phyloP scores from a whole-genome alignment of 1,284 basidiomycete genomes.

The Malassezia sympodialis region DNA sequence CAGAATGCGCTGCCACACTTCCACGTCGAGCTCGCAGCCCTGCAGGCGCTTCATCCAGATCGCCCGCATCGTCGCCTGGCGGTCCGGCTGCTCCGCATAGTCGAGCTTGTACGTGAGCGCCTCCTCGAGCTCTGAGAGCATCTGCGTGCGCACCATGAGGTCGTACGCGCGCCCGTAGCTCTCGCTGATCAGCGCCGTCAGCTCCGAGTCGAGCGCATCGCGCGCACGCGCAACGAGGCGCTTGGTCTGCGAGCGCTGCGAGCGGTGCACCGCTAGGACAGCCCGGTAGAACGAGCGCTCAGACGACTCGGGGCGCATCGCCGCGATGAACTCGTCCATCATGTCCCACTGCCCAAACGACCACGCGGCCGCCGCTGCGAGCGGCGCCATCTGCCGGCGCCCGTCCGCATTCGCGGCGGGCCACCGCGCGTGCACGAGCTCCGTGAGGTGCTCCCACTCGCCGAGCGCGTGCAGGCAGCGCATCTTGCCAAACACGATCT shows the following conservation, averaged over 20 bases:
- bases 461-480: conserved; percentile 93
- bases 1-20: conserved; percentile 96
- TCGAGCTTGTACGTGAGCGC: conserved; percentile 80
- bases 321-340: conserved; percentile 94
- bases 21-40: conserved; percentile 95
- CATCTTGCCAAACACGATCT: conserved; percentile 75
- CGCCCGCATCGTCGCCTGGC: conserved; percentile 50
- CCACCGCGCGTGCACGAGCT: conserved; percentile 83
- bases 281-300: conserved; percentile 94
- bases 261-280: conserved; percentile 88
- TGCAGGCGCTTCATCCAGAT: conserved; percentile 58
- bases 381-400: conserved; percentile 80
- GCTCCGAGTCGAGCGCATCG: conserved; percentile 80
- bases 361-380: conserved; percentile 96
- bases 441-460: conserved; percentile 88
- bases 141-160: conserved; percentile 89
- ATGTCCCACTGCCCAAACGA: conserved; percentile 91
- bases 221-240: conserved; percentile 88
- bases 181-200: conserved; percentile 85
- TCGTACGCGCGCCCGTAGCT: conserved; percentile 93
- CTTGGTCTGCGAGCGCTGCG: conserved; percentile 83
- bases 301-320: conserved; percentile 85
- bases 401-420: conserved; percentile 70
- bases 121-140: conserved; percentile 96
- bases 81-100: conserved; percentile 66